phyloP scores from a whole-genome alignment of 345 rosid genomes.

The Populus pruinosa region DNA sequence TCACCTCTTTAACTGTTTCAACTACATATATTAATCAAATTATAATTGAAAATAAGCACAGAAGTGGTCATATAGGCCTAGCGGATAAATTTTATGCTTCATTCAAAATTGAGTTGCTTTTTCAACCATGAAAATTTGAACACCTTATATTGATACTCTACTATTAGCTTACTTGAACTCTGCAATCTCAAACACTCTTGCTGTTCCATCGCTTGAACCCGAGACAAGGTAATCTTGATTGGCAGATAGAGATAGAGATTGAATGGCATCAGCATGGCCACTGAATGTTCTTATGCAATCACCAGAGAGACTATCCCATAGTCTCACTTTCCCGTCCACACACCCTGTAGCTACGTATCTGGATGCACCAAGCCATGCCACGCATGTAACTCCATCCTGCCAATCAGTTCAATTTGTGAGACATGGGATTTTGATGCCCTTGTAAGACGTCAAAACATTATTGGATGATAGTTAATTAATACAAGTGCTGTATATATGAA shows the following conservation, averaged over 20 bases:
- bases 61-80: too few relatives aligned
- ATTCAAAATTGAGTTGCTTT: too few relatives aligned
- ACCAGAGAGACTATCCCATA: slow-evolving; percentile 86
- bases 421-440: neutral
- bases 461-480: neutral
- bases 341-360: slow-evolving; percentile 76
- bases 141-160: neutral
- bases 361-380: slow-evolving; percentile 73
- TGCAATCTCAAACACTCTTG: slow-evolving; percentile 67
- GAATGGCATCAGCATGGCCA: slow-evolving; percentile 64
- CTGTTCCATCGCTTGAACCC: slow-evolving; percentile 66
- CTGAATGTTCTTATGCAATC: slow-evolving; percentile 54
- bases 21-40: too few relatives aligned
- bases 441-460: neutral
- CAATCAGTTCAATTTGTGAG: neutral
- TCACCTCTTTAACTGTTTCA: too few relatives aligned
- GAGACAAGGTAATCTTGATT: slow-evolving; percentile 57
- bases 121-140: neutral
- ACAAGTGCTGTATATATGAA: neutral
- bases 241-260: slow-evolving; percentile 49
- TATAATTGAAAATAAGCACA: too few relatives aligned
- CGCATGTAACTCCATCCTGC: slow-evolving; percentile 77
- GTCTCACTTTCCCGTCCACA: slow-evolving; percentile 57
- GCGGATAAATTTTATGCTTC: too few relatives aligned
- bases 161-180: slow-evolving; percentile 31